Percentiles rank a stretch among this genome's conserved stretches.
phyloP scores from a whole-genome alignment of 1,139 yeast species.

The Candida sanyaensis region DNA sequence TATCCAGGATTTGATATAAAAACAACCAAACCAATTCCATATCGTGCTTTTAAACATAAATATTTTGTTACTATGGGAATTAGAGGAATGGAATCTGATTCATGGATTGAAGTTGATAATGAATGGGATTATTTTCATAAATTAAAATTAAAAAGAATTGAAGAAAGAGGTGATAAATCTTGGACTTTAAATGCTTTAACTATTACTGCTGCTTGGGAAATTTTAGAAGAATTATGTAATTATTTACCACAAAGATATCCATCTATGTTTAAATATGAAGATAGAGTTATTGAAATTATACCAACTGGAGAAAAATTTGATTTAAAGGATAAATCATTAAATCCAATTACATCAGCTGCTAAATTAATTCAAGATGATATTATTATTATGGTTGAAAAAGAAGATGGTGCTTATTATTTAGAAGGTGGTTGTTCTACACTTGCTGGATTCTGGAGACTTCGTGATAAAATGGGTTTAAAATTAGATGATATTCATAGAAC shows the following conservation, averaged over 20 bases:
- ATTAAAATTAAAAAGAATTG: conserved; percentile 50
- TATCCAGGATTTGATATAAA: conserved; percentile 52
- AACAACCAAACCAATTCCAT: conserved; percentile 56
- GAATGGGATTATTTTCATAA: conserved; percentile 60
- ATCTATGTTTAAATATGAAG: conserved; percentile 46
- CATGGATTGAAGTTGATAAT: conserved; percentile 68
- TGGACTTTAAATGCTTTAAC: conserved; percentile 57
- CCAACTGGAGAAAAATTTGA: conserved; percentile 49
- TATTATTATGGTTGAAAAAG: conserved; percentile 62
- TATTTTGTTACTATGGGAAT: conserved; percentile 66
- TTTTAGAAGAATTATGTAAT: conserved; percentile 51
- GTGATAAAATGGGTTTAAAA: conserved; percentile 57
- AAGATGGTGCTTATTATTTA: conserved; percentile 52
- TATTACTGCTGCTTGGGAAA: conserved; percentile 56
- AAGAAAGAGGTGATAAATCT: conserved; percentile 46
- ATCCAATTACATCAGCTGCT: conserved; percentile 61
- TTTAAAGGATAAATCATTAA: conserved; percentile 30
- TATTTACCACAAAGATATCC: conserved; percentile 64
- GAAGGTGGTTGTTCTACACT: conserved; percentile 62
- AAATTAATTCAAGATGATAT: conserved; percentile 66
- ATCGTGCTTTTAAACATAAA: conserved; percentile 62
- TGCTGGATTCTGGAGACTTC: conserved; percentile 67
- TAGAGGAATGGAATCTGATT: conserved; percentile 55
- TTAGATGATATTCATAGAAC: conserved; percentile 58
- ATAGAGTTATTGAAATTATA: conserved; percentile 50